Evolutionary conservation across 2,329 filamentous ascomycete genomes (phyloP).

Genomic region (Eurotiales sp.): DNA sequence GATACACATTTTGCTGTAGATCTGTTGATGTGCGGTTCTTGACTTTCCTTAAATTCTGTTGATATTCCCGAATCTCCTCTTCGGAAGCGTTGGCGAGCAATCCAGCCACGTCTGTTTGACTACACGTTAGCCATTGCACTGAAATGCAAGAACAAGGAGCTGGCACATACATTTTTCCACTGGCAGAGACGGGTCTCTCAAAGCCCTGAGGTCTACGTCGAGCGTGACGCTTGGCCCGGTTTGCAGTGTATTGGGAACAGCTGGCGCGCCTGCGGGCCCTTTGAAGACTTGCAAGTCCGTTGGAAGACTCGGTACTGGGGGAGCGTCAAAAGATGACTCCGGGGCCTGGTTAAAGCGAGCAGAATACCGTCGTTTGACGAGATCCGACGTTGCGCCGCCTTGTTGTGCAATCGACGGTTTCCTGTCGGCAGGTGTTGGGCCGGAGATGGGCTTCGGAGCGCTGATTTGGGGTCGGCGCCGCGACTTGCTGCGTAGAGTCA

Average conservation of each 20-base stretch:
- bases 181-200: slow-evolving; percentile 74
- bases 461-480: slow-evolving; percentile 56
- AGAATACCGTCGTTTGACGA: slow-evolving; percentile 93
- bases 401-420: slow-evolving; percentile 37
- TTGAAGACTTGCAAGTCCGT: slow-evolving; percentile 58
- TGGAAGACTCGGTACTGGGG: slow-evolving; percentile 68
- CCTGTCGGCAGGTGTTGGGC: slow-evolving; percentile 35
- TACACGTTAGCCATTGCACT: background rate
- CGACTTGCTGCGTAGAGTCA: slow-evolving; percentile 58
- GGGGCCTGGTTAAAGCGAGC: slow-evolving; percentile 81
- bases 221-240: slow-evolving; percentile 58
- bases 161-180: slow-evolving; percentile 68
- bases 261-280: slow-evolving; percentile 39
- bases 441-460: slow-evolving; percentile 55
- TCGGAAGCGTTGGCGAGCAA: slow-evolving; percentile 82
- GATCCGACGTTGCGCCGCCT: slow-evolving; percentile 62
- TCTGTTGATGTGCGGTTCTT: slow-evolving; percentile 76
- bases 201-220: slow-evolving; percentile 68
- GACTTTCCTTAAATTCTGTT: slow-evolving; percentile 69
- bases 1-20: slow-evolving; percentile 90
- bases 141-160: background rate
- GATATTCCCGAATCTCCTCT: slow-evolving; percentile 78
- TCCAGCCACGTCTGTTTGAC: slow-evolving; percentile 45
- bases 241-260: slow-evolving; percentile 45
- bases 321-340: slow-evolving; percentile 61